Percentiles rank a stretch among this genome's conserved stretches.
Evolutionary conservation across 441 rosid species (phyloP).

Genomic region (Jatropha multifida): DNA sequence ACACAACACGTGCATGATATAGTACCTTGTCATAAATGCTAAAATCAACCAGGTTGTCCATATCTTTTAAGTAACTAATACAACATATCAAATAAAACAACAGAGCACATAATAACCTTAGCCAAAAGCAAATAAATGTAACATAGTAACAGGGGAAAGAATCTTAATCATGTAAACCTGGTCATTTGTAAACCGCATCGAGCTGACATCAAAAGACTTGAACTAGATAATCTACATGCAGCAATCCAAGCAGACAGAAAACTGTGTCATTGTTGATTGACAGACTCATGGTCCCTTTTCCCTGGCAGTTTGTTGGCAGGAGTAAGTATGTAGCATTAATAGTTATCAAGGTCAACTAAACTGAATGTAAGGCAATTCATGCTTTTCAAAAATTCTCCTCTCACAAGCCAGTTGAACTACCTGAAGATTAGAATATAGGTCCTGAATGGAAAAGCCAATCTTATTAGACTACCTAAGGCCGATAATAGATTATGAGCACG

Average conservation of each 20-base stretch:
- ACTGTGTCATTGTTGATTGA: background rate
- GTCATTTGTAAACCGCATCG: background rate
- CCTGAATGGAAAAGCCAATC: background rate
- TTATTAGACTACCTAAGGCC: background rate
- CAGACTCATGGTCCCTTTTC: background rate
- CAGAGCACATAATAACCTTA: background rate
- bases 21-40: background rate
- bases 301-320: background rate
- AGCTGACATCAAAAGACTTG: conserved; percentile 1
- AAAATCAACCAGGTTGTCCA: background rate
- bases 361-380: background rate
- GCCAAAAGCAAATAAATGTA: background rate
- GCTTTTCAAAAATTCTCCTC: background rate
- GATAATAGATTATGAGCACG: background rate
- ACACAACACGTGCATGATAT: background rate
- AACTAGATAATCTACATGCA: background rate
- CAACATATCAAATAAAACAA: background rate
- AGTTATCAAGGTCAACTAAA: background rate
- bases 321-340: background rate
- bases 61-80: background rate
- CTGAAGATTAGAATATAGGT: background rate
- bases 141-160: background rate
- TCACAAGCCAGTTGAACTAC: background rate
- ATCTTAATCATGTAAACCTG: background rate
- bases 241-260: background rate